phyloP scores from a whole-genome alignment of 73 alveolate genomes.

The Uronychia binucleata region DNA sequence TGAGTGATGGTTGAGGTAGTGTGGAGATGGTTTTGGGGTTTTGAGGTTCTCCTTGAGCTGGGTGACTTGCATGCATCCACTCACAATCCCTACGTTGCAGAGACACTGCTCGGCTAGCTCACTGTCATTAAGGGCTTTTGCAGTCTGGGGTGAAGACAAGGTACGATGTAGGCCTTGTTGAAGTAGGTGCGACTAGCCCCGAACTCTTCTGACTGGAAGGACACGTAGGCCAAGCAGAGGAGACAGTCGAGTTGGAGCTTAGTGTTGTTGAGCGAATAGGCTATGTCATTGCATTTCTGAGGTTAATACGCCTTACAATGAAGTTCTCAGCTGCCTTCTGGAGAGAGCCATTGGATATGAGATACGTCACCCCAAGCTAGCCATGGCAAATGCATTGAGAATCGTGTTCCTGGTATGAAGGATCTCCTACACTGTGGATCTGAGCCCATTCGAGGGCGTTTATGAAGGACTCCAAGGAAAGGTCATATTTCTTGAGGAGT shows the following conservation, averaged over 20 bases:
- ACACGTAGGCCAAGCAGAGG: conserved; percentile 59
- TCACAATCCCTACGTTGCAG: conserved; percentile 72
- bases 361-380: conserved; percentile 68
- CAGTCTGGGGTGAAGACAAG: not conserved
- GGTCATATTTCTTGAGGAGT: conserved; percentile 72
- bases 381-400: conserved; percentile 82
- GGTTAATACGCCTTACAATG: not conserved
- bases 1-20: too few species aligned
- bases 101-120: conserved; percentile 66
- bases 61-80: conserved; percentile 29
- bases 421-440: conserved; percentile 48
- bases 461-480: conserved; percentile 81
- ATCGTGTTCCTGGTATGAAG: conserved; percentile 74
- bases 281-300: conserved; percentile 50
- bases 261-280: conserved; percentile 36
- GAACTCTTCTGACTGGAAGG: conserved; percentile 37
- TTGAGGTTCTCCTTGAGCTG: not conserved
- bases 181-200: conserved; percentile 39
- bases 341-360: conserved; percentile 19
- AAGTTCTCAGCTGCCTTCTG: conserved; percentile 50
- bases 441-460: conserved; percentile 94
- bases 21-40: too few species aligned
- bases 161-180: conserved; percentile 36
- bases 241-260: conserved; percentile 64
- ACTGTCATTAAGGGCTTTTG: conserved; percentile 43